Base-by-base conservation (phyloP, 352 stramenopile genomes). In the Globisporangium middletonii region DNA sequence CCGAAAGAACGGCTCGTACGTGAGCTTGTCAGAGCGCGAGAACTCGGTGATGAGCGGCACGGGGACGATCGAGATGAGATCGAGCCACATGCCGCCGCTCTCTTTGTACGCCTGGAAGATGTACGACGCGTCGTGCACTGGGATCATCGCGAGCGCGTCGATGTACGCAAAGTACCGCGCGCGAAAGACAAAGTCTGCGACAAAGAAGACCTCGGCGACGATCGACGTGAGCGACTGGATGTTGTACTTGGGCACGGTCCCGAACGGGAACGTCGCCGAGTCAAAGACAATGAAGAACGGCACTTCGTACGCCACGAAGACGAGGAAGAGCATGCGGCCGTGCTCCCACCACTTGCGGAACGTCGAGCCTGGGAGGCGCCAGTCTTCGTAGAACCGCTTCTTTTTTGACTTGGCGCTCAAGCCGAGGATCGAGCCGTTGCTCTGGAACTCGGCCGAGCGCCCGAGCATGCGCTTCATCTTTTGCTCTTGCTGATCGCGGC, bases 401-500 rank as follows among this genome's bases (percentile, higher is more conserved):
- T 57, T 55, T 0, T 46, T 46, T 0, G 1, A 15, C 48, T 37
- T 50, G 6, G 23, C 6, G 26, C 43, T 19, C 13, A 51, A 12
- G 41, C 47, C 53, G 19, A 55, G 2, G 1, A 59, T 43, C 11
- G 59, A 55, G 2, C 53, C 59, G 33, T 47, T 50, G 38, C 18
- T 33, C 28, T 59, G 71, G 38, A 53, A 51, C 2, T 71, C 63
- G 0, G 63, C 57, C 0, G 69, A 71, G 43, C 74, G 77, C 0
- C 79, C 79, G 5, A 92, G 69, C 60, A 92, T 72, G 15, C 71
- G 69, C 57, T 92, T 88, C 72, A 87, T 89, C 62, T 92, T 92
- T 50, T 89, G 79, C 50, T 88, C 68, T 42, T 92, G 82, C 37
- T 89, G 76, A 35, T 92, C 79, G 0, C 64, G 69, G 3, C 75